These are phyloP conservation scores for Dendrobium chrysotoxum DNA, from an alignment of 106 monocot species.

Conservation along the genomic window DNA sequence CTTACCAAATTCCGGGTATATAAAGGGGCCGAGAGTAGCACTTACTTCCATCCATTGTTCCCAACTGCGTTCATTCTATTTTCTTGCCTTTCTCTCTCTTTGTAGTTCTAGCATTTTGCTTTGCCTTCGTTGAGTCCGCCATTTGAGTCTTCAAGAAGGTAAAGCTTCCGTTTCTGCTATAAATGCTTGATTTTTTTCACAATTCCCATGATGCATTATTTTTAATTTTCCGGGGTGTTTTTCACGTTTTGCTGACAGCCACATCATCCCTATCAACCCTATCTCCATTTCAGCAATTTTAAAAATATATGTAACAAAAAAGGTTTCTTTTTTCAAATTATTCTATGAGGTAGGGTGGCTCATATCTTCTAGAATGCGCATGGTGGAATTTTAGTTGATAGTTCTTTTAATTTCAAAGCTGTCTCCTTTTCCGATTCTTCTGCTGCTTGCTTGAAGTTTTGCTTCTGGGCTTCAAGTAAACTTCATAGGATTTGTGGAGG, in stretches of 20 bases:
- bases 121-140: neutral
- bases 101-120: neutral
- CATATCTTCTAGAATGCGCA: too few species aligned
- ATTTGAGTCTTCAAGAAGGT: neutral
- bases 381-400: too few species aligned
- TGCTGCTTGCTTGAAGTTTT: too few species aligned
- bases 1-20: neutral
- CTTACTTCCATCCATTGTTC: neutral
- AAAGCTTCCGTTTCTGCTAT: neutral
- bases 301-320: too few species aligned
- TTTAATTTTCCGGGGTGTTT: neutral
- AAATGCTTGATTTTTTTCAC: neutral
- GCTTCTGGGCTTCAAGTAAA: too few species aligned
- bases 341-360: too few species aligned
- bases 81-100: neutral
- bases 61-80: constrained; percentile 1
- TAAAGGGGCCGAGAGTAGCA: neutral
- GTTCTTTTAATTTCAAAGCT: too few species aligned
- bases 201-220: neutral
- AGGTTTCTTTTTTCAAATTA: too few species aligned
- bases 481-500: too few species aligned
- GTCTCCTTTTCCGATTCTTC: too few species aligned
- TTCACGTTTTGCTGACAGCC: neutral
- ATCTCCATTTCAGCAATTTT: too few species aligned
- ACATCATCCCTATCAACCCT: too few species aligned